phyloP scores from a whole-genome alignment of 1,284 basidiomycete species.

The Ustilago tritici region DNA sequence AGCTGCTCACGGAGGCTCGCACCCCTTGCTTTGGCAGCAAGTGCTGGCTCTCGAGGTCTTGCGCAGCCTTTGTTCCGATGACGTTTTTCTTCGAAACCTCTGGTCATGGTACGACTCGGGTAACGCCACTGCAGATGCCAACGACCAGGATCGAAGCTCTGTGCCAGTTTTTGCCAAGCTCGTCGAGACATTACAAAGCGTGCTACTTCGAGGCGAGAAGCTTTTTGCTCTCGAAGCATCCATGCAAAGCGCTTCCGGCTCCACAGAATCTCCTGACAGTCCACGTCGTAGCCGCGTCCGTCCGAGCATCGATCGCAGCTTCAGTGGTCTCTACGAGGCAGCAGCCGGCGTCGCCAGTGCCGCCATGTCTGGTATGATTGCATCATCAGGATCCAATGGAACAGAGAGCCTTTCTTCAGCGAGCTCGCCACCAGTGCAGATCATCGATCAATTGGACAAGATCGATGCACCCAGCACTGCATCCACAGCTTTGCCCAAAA shows the following conservation, averaged over 20 bases:
- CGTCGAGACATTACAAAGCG: conserved; percentile 48
- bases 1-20: conserved; percentile 37
- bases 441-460: conserved; percentile 72
- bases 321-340: conserved; percentile 62
- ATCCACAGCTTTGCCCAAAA: conserved; percentile 73
- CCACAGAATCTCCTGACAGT: conserved; percentile 22
- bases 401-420: conserved; percentile 44
- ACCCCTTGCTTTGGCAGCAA: conserved; percentile 59
- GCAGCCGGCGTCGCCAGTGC: conserved; percentile 61
- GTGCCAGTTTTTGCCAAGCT: conserved; percentile 56
- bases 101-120: conserved; percentile 63
- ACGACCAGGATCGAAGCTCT: conserved; percentile 17
- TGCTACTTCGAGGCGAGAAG: conserved; percentile 40
- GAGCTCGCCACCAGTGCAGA: conserved; percentile 60
- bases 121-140: conserved; percentile 1
- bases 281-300: conserved; percentile 32
- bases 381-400: conserved; percentile 34
- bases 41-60: conserved; percentile 65
- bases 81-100: conserved; percentile 58
- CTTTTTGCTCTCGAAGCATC: conserved; percentile 38
- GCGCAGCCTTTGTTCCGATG: conserved; percentile 61
- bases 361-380: conserved; percentile 52
- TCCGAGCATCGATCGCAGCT: conserved; percentile 45
- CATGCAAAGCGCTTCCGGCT: conserved; percentile 24
- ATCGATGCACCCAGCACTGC: conserved; percentile 91